Percentiles rank a stretch among this genome's conserved stretches.
Conservation (phyloP, 148 eudicot species). For the Rhododendron molle region DNA sequence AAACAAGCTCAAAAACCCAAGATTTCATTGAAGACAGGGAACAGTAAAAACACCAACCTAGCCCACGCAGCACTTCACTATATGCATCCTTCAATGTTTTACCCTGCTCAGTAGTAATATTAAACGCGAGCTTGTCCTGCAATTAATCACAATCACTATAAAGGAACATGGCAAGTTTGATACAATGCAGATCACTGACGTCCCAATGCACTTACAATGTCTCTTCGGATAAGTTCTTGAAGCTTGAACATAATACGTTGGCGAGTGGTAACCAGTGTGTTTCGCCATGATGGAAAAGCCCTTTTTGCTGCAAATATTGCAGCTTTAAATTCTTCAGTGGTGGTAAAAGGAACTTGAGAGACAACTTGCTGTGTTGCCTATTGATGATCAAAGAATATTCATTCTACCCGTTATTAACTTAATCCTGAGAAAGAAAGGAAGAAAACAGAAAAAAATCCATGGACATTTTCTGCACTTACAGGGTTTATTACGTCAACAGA, state of each 20-base stretch:
- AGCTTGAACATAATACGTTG: conserved; percentile 60
- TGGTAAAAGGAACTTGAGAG: conserved; percentile 63
- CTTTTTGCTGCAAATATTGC: conserved; percentile 64
- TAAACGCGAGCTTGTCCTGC: conserved; percentile 56
- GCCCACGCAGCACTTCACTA: conserved; percentile 44
- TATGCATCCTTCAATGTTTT: conserved; percentile 57
- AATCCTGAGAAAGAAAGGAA: neutral
- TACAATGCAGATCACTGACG: neutral
- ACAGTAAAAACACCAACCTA: conserved; percentile 31
- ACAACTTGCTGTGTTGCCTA: conserved; percentile 79
- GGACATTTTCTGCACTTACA: conserved; percentile 32
- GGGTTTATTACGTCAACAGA: conserved; percentile 63
- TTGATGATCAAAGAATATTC: conserved; percentile 12
- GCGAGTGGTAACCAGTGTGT: conserved; percentile 47
- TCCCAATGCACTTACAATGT: conserved; percentile 40
- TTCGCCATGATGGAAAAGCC: conserved; percentile 61
- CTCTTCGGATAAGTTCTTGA: conserved; percentile 61
- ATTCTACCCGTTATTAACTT: neutral
- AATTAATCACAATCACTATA: neutral
- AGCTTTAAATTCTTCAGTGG: conserved; percentile 56
- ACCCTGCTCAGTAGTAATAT: conserved; percentile 58
- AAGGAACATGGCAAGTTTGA: neutral
- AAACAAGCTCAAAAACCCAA: conserved; percentile 11
- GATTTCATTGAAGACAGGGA: neutral
- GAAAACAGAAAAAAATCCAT: neutral